These are phyloP conservation scores for Mallotus japonicus DNA, from an alignment of 441 rosid species.

Conservation along the genomic window DNA sequence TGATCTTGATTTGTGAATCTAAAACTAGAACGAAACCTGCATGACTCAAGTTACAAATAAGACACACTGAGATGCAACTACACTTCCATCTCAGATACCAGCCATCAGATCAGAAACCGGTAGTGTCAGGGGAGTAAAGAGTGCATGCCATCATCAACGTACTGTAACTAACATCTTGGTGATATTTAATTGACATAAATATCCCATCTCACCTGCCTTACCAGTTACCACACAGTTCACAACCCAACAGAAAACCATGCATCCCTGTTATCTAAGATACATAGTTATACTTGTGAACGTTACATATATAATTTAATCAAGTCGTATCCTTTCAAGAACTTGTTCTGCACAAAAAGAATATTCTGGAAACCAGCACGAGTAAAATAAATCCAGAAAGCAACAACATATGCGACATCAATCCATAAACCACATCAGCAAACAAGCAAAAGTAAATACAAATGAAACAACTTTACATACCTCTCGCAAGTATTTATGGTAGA, in stretches of 20 bases:
- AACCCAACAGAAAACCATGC: neutral
- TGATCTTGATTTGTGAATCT: neutral
- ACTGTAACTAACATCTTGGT: neutral
- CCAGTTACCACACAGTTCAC: neutral
- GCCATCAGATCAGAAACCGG: no score
- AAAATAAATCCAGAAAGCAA: neutral
- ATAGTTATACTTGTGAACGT: neutral
- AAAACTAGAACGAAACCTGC: neutral
- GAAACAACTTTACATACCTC: conserved; percentile 46
- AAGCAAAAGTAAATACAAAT: conserved; percentile 12
- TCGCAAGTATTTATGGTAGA: conserved; percentile 57
- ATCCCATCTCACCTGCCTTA: neutral
- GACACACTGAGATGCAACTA: no score
- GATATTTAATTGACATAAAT: neutral
- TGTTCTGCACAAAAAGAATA: neutral
- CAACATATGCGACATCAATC: neutral
- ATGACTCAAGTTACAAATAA: no score
- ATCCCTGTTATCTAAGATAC: neutral
- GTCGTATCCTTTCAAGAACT: neutral
- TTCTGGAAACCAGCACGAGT: neutral
- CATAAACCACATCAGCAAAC: neutral
- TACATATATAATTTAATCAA: neutral
- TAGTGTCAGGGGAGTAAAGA: no score
- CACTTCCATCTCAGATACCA: no score
- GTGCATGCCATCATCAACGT: neutral